Base-by-base conservation (phyloP, 306 rosid genomes). In the Mucuna pruriens region DNA sequence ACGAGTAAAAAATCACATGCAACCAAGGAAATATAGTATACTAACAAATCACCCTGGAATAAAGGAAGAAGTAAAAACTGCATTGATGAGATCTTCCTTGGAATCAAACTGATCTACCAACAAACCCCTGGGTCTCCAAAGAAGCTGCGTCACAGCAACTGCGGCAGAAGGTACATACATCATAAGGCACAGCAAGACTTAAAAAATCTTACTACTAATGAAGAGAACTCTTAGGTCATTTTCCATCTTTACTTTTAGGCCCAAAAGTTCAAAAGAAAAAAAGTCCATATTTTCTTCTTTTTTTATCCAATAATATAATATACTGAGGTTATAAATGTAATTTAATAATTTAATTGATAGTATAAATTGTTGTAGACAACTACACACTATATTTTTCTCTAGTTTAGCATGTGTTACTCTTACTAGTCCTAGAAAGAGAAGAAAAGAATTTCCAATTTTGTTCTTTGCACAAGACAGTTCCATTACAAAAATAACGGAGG, bases 71-170 rank as follows among this genome's bases (percentile, higher is more conserved):
- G 99, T 95, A 71, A 93, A 87, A 82, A 95, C 97, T 62, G 99
- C 99, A 85, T 90, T 87, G 71, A 95, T 95, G 87, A 95, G 97
- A 88, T 95, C 99, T 84, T 91, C 97, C 91, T 93, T 95, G 82
- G 99, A 95, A 80, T 93, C 95, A 86, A 91, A 95, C 76, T 89
- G 88, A 88, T 95, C 99, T 77, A 95, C 95, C 93, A 95, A 82
- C 85, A 95, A 79, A 63, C 99, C 99, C 84, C 95, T 89, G 19
- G 97, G 99, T 84, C 94, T 92, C 99, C 97, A 91, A 54, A 90
- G 85, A 82, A 93, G 89, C 88, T 92, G 97, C 10, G 97, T 95
- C 60, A 93, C 99, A 72, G 97, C 99, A 85, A 95, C 99, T 95
- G 91, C 51, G 58, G 60, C 31, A 85, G 78, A 81, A 88, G n/a